A percentile compares a stretch with the other conserved stretches of the same genome.
These are phyloP conservation scores for Metroxylon sagu DNA, from an alignment of 176 grass and related monocot species.

Conservation along the genomic window DNA sequence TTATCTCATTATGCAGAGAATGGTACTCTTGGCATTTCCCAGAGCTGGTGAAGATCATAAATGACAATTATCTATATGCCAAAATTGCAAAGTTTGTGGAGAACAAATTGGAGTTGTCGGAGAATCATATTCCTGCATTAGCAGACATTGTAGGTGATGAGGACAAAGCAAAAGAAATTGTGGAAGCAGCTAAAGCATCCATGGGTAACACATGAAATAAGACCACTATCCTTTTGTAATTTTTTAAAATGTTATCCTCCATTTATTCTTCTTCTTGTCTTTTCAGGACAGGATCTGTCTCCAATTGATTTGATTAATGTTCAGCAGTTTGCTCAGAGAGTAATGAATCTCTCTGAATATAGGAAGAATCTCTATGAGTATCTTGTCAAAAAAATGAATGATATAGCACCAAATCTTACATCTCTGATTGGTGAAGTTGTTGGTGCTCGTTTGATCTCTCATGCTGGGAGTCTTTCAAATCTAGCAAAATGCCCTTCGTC, in stretches of 20 bases:
- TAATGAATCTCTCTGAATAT: slow-evolving; percentile 88
- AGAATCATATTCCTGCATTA: slow-evolving; percentile 48
- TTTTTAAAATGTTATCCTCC: background rate
- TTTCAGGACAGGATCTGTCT: slow-evolving; percentile 86
- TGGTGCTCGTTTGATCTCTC: slow-evolving; percentile 85
- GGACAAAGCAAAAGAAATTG: slow-evolving; percentile 89
- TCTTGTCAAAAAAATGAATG: slow-evolving; percentile 94
- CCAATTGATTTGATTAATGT: slow-evolving; percentile 86
- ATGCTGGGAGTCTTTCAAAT: slow-evolving; percentile 97
- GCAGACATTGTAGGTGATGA: slow-evolving; percentile 64
- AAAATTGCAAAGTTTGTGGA: slow-evolving; percentile 60
- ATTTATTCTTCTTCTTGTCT: slow-evolving; percentile 1
- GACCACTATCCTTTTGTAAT: background rate
- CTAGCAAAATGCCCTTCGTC: slow-evolving; percentile 89
- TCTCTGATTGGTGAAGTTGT: slow-evolving; percentile 88
- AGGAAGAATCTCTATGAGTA: slow-evolving; percentile 91
- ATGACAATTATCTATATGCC: slow-evolving; percentile 85
- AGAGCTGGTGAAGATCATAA: slow-evolving; percentile 78
- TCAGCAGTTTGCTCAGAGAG: slow-evolving; percentile 81
- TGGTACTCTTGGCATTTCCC: slow-evolving; percentile 90
- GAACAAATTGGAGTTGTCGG: slow-evolving; percentile 64
- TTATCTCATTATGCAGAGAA: slow-evolving; percentile 35
- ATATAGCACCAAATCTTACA: slow-evolving; percentile 87
- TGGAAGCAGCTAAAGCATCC: slow-evolving; percentile 85
- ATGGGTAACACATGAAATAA: slow-evolving; percentile 46